Evolutionary conservation across 345 rosid species (phyloP).

Genomic region (Citrus glauca): DNA sequence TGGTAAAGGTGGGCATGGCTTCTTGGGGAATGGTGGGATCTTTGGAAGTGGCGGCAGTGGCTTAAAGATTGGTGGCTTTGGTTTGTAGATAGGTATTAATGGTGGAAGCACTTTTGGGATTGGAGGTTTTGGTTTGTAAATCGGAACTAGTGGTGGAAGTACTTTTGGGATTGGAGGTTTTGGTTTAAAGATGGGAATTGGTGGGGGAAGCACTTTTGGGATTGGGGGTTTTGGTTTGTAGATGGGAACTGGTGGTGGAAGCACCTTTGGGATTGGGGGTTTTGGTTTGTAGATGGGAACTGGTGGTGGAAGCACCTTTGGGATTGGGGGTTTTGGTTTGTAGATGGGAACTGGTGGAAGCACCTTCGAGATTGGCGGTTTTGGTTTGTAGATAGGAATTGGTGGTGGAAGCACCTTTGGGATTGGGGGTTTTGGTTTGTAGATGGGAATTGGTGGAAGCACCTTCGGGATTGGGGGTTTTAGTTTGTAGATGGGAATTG

Average conservation of each 20-base stretch:
- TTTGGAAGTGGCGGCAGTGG: slow-evolving; percentile 42
- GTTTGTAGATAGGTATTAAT: slow-evolving; percentile 27
- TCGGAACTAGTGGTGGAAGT: neutral
- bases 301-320: slow-evolving; percentile 10
- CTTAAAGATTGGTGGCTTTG: slow-evolving; percentile 18
- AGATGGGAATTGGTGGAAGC: neutral
- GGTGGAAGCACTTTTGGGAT: slow-evolving; percentile 20
- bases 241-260: slow-evolving; percentile 29
- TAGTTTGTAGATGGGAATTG: slow-evolving; percentile 14
- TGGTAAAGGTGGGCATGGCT: slow-evolving; percentile 18
- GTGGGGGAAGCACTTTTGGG: neutral
- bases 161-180: slow-evolving; percentile 19
- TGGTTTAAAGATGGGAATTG: slow-evolving; percentile 14
- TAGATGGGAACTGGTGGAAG: slow-evolving; percentile 3
- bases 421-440: slow-evolving; percentile 8
- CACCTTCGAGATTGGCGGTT: slow-evolving; percentile 1
- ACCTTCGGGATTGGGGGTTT: slow-evolving; percentile 17
- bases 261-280: neutral
- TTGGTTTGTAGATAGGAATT: slow-evolving; percentile 18
- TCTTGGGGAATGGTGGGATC: slow-evolving; percentile 41
- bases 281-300: slow-evolving; percentile 23
- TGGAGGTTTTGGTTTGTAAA: slow-evolving; percentile 6
- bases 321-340: slow-evolving; percentile 10
- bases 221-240: slow-evolving; percentile 15
- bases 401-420: slow-evolving; percentile 31